Conservation (phyloP, 306 rosid genomes). For the Pterocarpus santalinus region DNA sequence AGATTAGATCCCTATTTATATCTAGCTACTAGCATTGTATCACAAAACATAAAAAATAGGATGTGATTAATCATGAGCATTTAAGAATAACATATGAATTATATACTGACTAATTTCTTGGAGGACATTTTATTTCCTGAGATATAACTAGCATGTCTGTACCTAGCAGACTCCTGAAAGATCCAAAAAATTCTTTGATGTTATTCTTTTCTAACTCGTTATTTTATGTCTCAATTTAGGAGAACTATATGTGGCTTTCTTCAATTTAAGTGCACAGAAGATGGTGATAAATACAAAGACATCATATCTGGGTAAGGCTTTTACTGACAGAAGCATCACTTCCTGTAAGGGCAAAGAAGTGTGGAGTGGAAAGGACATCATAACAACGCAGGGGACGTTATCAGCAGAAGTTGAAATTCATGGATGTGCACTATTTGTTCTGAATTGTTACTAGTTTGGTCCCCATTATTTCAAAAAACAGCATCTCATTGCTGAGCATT, state of each 20-base stretch:
- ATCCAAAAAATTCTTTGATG: background rate
- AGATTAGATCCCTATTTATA: too few relatives aligned
- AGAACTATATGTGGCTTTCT: slow-evolving; percentile 77
- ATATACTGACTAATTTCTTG: too few relatives aligned
- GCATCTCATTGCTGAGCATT: background rate
- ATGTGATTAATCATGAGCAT: slow-evolving; percentile 5
- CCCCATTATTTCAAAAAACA: background rate
- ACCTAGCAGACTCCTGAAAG: background rate
- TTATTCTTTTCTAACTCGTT: background rate
- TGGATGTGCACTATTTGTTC: slow-evolving; percentile 72
- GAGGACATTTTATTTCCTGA: too few relatives aligned
- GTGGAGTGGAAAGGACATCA: slow-evolving; percentile 69
- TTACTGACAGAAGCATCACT: slow-evolving; percentile 49
- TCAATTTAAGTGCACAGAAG: slow-evolving; percentile 66
- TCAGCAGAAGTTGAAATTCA: slow-evolving; percentile 58
- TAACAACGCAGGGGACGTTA: slow-evolving; percentile 46
- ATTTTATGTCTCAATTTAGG: slow-evolving; percentile 47
- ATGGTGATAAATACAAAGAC: slow-evolving; percentile 53
- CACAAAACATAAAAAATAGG: background rate
- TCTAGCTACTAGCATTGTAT: too few relatives aligned
- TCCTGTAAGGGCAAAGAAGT: slow-evolving; percentile 66
- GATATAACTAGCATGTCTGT: background rate
- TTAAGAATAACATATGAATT: too few relatives aligned
- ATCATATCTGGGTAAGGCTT: slow-evolving; percentile 61
- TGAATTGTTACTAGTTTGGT: slow-evolving; percentile 52